Percentiles rank a stretch among this genome's conserved stretches.
Conservation (phyloP, 2,329 filamentous ascomycete species). For the Colletotrichum tropicicola region DNA sequence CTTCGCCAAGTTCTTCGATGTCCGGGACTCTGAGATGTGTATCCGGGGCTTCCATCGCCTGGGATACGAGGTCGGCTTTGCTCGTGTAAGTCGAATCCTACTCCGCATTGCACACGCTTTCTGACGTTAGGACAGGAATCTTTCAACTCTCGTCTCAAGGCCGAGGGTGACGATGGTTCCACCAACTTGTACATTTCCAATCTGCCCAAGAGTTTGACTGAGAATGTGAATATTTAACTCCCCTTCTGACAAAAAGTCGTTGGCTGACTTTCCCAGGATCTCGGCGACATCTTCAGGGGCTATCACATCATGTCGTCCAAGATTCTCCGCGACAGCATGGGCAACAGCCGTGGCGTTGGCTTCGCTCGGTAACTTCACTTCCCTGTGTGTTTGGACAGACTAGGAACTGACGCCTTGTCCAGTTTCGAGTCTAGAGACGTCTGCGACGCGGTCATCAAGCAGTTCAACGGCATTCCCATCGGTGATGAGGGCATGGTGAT, state of each 20-base stretch:
- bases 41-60: slow-evolving; percentile 95
- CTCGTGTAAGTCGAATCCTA: slow-evolving; percentile 69
- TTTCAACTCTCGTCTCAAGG: slow-evolving; percentile 97
- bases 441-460: slow-evolving; percentile 87
- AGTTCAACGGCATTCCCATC: slow-evolving; percentile 82
- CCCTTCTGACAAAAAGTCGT: background rate
- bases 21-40: slow-evolving; percentile 90
- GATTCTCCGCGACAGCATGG: slow-evolving; percentile 90
- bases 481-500: slow-evolving; percentile 84
- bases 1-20: slow-evolving; percentile 93
- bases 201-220: slow-evolving; percentile 89
- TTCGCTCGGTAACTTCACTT: slow-evolving; percentile 81
- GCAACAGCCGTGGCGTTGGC: slow-evolving; percentile 94
- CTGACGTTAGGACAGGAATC: slow-evolving; percentile 74
- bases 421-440: slow-evolving; percentile 91
- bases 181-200: slow-evolving; percentile 99
- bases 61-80: slow-evolving; percentile 97
- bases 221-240: slow-evolving; percentile 71
- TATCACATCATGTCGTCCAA: slow-evolving; percentile 92
- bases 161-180: slow-evolving; percentile 86
- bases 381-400: background rate
- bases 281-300: slow-evolving; percentile 80
- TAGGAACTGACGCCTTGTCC: slow-evolving; percentile 34
- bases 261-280: slow-evolving; percentile 60
- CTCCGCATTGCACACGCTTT: slow-evolving; percentile 1